Percentiles rank a stretch among this genome's conserved stretches.
Evolutionary conservation across 305 asterid genomes (phyloP).

Genomic region (Fraxinus angustifolia): DNA sequence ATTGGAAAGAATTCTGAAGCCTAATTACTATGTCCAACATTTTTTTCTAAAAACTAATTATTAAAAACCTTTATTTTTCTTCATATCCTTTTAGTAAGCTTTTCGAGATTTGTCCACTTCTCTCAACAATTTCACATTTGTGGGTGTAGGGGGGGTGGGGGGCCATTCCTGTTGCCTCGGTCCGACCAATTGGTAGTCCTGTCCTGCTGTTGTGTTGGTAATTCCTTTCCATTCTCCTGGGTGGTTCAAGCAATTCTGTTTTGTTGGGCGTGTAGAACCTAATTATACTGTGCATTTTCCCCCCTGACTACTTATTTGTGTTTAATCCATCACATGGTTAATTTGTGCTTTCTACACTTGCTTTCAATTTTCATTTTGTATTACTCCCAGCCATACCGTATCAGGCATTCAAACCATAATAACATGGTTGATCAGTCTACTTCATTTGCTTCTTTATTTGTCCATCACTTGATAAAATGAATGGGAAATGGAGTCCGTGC

Average conservation of each 20-base stretch:
- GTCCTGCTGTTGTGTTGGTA: not conserved
- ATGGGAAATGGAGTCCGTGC: conserved; percentile 11
- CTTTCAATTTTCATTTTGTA: not conserved
- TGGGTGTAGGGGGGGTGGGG: not conserved
- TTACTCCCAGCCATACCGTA: not conserved
- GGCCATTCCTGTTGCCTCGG: not conserved
- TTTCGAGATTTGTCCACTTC: not conserved
- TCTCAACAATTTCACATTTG: conserved; percentile 1
- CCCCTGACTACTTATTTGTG: not conserved
- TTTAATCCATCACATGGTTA: not conserved
- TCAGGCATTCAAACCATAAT: not conserved
- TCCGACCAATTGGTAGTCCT: not conserved
- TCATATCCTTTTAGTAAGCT: not conserved
- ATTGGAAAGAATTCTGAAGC: conserved; percentile 3
- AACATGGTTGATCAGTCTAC: not conserved
- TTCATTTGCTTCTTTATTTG: conserved; percentile 10
- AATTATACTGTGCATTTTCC: not conserved
- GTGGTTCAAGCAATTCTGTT: not conserved
- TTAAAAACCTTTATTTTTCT: not conserved
- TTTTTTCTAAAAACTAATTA: not conserved
- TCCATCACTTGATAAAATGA: conserved; percentile 10
- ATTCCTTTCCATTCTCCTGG: not conserved
- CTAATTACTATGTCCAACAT: not conserved
- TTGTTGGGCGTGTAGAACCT: not conserved
- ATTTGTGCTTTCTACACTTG: not conserved